phyloP scores from a whole-genome alignment of 768 basidiomycete genomes.

The Serendipita sp. region DNA sequence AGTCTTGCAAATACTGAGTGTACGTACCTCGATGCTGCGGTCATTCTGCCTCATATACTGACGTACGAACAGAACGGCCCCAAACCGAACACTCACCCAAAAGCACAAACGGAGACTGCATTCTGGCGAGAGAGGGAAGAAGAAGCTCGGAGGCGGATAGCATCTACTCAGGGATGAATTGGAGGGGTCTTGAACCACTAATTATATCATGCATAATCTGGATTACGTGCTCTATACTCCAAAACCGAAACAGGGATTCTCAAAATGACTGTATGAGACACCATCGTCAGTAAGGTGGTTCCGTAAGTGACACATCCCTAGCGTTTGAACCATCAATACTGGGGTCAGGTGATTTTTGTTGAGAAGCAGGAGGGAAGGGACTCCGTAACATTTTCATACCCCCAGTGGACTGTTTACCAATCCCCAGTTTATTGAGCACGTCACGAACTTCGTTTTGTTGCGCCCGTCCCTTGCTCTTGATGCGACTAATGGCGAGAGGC shows the following conservation, averaged over 20 bases:
- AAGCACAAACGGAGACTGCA: slow-evolving; percentile 69
- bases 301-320: background rate
- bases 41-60: background rate
- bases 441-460: slow-evolving; percentile 62
- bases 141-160: slow-evolving; percentile 36
- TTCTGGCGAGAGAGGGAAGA: slow-evolving; percentile 83
- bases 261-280: background rate
- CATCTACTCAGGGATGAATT: slow-evolving; percentile 8
- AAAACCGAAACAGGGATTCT: too few species aligned
- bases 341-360: background rate
- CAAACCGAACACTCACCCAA: slow-evolving; percentile 60
- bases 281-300: background rate
- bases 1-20: slow-evolving; percentile 60
- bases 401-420: slow-evolving; percentile 40
- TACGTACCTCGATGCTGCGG: slow-evolving; percentile 24
- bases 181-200: background rate
- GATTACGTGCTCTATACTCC: too few species aligned
- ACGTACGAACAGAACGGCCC: slow-evolving; percentile 37
- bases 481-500: slow-evolving; percentile 8
- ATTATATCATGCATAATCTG: background rate
- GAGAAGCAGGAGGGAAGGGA: slow-evolving; percentile 6
- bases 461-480: slow-evolving; percentile 6
- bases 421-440: slow-evolving; percentile 60
- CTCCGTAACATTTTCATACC: slow-evolving; percentile 6
- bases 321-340: background rate